These are phyloP conservation scores for Hypoxylon subgilvum DNA, from an alignment of 495 filamentous ascomycete genomes.

Conservation along the genomic window DNA sequence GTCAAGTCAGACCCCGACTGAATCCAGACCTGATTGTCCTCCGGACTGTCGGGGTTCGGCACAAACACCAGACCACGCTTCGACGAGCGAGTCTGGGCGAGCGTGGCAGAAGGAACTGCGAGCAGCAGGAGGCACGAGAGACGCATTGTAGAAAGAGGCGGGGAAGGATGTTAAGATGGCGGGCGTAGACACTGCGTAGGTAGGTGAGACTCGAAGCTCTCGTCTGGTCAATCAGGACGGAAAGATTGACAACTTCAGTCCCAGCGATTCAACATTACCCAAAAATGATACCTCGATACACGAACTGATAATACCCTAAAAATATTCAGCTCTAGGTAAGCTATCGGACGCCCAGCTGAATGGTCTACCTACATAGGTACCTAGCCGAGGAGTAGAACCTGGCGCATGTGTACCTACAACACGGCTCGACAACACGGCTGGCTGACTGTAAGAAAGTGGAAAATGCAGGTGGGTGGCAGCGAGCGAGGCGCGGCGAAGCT, in stretches of 20 bases:
- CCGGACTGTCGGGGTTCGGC: conserved; percentile 52
- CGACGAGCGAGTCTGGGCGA: conserved; percentile 52
- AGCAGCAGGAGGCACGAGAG: conserved; percentile 25
- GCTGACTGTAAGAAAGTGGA: background rate
- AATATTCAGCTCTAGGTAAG: background rate
- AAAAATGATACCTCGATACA: too few relatives aligned
- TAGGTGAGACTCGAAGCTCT: too few relatives aligned
- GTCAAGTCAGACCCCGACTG: conserved; percentile 61
- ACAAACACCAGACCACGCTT: conserved; percentile 77
- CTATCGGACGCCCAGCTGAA: conserved; percentile 20
- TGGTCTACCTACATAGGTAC: background rate
- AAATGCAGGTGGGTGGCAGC: conserved; percentile 13
- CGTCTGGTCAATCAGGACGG: too few relatives aligned
- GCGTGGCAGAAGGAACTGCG: conserved; percentile 29
- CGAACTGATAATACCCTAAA: too few relatives aligned
- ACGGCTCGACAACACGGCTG: background rate
- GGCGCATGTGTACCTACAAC: too few relatives aligned
- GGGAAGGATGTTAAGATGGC: too few relatives aligned
- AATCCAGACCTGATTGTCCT: conserved; percentile 68
- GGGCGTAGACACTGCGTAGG: background rate
- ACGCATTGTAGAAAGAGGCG: conserved; percentile 31
- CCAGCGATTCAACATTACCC: too few relatives aligned
- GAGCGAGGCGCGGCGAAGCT: conserved; percentile 4
- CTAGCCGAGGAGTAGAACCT: too few relatives aligned
- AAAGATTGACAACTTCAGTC: too few relatives aligned